Evolutionary conservation across 2,329 filamentous ascomycete species (phyloP), one percentile per base, ranked within the genome.

Genomic region (Apiospora pterosperma): DNA sequence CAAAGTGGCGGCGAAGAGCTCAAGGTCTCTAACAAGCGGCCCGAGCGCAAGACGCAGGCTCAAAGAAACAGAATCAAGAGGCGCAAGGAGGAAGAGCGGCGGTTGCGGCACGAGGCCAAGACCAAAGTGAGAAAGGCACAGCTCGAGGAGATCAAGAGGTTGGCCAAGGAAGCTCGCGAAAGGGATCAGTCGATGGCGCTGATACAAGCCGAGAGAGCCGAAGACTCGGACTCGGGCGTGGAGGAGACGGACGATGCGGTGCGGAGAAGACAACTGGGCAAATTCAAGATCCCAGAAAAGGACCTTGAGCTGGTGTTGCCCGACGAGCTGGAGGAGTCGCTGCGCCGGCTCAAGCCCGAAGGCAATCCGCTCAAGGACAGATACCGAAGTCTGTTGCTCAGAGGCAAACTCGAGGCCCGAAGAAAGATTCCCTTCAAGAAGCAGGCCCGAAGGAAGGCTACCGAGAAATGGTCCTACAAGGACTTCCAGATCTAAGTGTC

Each of bases 381-480:
- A 61, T 98, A 97, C 82, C 85, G 96, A 67, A 98, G 88, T 76
- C 83, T 98, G 79, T 82, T 98, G 67, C 85, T 98, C 38, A 88
- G 93, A 68, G 96, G 96, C 66, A 97, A 96, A 80, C 80, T 99
- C 67, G 96, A 99, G 82, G 86, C 87, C 61, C 86, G 96, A 71
- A 90, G 90, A 75, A 89, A 90, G 62, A 87, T 95, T 65, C 86
- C 90, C 7, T 95, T 96, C 80, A 86, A 85, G 73, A 97, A 92
- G 85, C 92, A 96, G 82, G 87, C 88, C 68, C 94, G 89, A 84
- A 89, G 83, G 70, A 92, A 92, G 77, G 79, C 89, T 62, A 97
- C 93, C 7, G 96, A 98, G 86, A 99, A 98, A 81, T 99, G 96
- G 96, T 88, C 90, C 55, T 92, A 97, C 82, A 99, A 99, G 84